Evolutionary conservation across 306 rosid species (phyloP).

Genomic region (Begonia peltatifolia): DNA sequence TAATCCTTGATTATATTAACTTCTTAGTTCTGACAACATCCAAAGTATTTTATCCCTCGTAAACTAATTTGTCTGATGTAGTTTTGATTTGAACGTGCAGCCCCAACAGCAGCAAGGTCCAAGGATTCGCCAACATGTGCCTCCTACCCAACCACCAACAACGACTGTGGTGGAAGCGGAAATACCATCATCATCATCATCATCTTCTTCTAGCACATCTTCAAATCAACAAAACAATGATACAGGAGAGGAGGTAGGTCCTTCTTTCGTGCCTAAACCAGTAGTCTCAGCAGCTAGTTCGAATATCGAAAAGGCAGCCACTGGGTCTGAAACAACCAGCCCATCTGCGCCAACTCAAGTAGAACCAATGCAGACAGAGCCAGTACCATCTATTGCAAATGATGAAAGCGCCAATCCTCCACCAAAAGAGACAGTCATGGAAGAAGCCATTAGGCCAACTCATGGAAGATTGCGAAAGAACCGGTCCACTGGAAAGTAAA

Average conservation of each 20-base stretch:
- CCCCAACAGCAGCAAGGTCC: slow-evolving; percentile 14
- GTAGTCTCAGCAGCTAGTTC: background rate
- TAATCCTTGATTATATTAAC: too few species aligned
- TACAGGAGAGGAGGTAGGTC: slow-evolving; percentile 31
- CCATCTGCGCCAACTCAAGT: slow-evolving; percentile 18
- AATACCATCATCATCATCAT: slow-evolving; percentile 35
- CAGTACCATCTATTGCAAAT: slow-evolving; percentile 18
- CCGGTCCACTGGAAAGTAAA: too few species aligned
- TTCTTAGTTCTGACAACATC: too few species aligned
- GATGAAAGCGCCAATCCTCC: slow-evolving; percentile 35
- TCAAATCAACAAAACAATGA: slow-evolving; percentile 35
- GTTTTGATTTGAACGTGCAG: background rate
- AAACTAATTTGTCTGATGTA: too few species aligned
- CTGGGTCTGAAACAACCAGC: slow-evolving; percentile 19
- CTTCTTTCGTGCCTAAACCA: slow-evolving; percentile 22
- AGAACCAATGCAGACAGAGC: slow-evolving; percentile 27
- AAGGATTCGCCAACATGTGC: slow-evolving; percentile 20
- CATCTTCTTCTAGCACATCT: slow-evolving; percentile 28
- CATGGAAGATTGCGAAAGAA: too few species aligned
- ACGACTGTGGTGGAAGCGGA: slow-evolving; percentile 20
- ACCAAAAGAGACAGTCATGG: background rate
- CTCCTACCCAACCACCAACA: slow-evolving; percentile 19
- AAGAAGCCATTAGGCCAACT: too few species aligned
- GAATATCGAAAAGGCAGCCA: slow-evolving; percentile 15
- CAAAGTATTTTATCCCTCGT: too few species aligned